Evolutionary conservation across 2,329 filamentous ascomycete species (phyloP).

Genomic region (Stagonosporopsis rhizophila): DNA sequence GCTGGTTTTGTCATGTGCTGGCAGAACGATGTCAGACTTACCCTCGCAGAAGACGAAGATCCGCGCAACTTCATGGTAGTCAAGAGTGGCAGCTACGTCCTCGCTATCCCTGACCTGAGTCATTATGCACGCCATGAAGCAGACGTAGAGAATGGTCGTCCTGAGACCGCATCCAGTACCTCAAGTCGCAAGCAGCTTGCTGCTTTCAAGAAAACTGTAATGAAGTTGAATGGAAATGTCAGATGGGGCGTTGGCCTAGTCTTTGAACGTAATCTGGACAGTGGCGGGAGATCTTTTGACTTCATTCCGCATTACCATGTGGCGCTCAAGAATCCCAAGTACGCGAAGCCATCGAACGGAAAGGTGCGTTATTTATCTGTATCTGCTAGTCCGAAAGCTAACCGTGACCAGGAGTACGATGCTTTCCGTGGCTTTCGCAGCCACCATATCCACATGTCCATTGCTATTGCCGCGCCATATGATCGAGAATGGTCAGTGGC

Average conservation of each 20-base stretch:
- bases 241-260: slow-evolving; percentile 90
- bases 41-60: slow-evolving; percentile 82
- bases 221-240: slow-evolving; percentile 97
- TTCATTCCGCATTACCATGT: slow-evolving; percentile 95
- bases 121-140: slow-evolving; percentile 77
- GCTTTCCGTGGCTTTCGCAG: slow-evolving; percentile 97
- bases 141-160: slow-evolving; percentile 56
- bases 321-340: slow-evolving; percentile 79
- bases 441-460: slow-evolving; percentile 93
- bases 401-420: slow-evolving; percentile 70
- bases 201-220: slow-evolving; percentile 97
- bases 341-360: slow-evolving; percentile 66
- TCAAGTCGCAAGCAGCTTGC: slow-evolving; percentile 75
- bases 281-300: slow-evolving; percentile 78
- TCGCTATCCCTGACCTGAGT: slow-evolving; percentile 93
- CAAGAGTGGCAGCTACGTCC: slow-evolving; percentile 91
- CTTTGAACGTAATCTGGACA: slow-evolving; percentile 82
- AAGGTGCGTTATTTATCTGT: slow-evolving; percentile 37
- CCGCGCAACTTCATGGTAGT: slow-evolving; percentile 95
- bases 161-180: slow-evolving; percentile 63
- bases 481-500: slow-evolving; percentile 85
- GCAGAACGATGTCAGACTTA: slow-evolving; percentile 91
- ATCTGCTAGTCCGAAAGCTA: slow-evolving; percentile 2
- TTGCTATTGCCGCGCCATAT: slow-evolving; percentile 86
- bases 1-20: slow-evolving; percentile 98